Conservation (phyloP, 192 early-diverging fungal species). For the Coemansia sp. region DNA sequence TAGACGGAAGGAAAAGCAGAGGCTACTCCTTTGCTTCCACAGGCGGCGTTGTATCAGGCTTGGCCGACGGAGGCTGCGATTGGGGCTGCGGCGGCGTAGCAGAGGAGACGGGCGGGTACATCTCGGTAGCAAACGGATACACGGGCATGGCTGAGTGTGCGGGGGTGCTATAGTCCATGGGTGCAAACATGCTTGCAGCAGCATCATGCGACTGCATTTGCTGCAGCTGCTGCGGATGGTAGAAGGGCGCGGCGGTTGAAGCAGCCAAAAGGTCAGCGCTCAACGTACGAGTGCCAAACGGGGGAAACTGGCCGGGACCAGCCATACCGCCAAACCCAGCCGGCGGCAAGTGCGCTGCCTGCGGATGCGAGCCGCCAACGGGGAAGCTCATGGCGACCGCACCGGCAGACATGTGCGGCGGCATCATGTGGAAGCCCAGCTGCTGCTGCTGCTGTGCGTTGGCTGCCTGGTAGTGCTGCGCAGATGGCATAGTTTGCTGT, state of each 20-base stretch:
- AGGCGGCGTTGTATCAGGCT: too few relatives aligned
- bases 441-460: not conserved
- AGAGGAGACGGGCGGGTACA: too few relatives aligned
- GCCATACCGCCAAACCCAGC: conserved; percentile 50
- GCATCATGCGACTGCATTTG: not conserved
- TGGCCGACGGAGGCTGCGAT: too few relatives aligned
- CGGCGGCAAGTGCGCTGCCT: not conserved
- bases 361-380: conserved; percentile 8
- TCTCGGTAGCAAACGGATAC: too few relatives aligned
- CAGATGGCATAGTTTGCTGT: conserved; percentile 13
- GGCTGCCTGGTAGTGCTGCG: conserved; percentile 9
- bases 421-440: conserved; percentile 24
- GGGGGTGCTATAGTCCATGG: too few relatives aligned
- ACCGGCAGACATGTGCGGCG: not conserved
- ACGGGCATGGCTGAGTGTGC: not conserved
- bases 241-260: conserved; percentile 12
- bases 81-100: too few relatives aligned
- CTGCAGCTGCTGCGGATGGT: conserved; percentile 22
- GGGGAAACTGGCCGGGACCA: conserved; percentile 9
- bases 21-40: too few relatives aligned
- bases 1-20: too few relatives aligned
- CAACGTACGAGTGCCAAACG: not conserved
- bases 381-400: conserved; percentile 44
- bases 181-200: too few relatives aligned
- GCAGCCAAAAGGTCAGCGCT: conserved; percentile 3